Percentiles rank a stretch among this genome's conserved stretches.
These are phyloP conservation scores for Aspergillus terreus DNA, from an alignment of 2,329 filamentous ascomycete species.

Conservation along the genomic window DNA sequence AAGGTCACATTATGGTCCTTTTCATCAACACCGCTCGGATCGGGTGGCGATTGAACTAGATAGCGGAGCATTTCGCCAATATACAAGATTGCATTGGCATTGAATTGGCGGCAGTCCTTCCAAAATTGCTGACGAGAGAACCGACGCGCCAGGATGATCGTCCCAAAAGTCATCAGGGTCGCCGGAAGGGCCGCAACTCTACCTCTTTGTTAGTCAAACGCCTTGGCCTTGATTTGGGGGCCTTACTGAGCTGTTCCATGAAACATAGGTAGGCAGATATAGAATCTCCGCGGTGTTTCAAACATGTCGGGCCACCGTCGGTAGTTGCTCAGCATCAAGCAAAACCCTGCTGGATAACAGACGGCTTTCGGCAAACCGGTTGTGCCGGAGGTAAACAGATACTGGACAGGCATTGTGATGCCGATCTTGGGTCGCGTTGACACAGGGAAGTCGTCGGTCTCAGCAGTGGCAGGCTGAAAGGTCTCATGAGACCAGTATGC, in stretches of 20 bases:
- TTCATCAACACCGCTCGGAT: background rate
- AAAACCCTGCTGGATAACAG: conserved; percentile 2
- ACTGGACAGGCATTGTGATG: background rate
- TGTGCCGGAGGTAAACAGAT: conserved; percentile 2
- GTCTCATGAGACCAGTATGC: background rate
- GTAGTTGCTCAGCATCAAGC: conserved; percentile 1
- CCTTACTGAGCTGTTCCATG: conserved; percentile 3
- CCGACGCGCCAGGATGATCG: conserved; percentile 15
- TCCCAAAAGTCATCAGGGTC: background rate
- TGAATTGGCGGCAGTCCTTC: conserved; percentile 11
- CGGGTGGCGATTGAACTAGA: conserved; percentile 9
- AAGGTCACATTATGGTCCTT: background rate
- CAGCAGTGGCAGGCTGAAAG: background rate
- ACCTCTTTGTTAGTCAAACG: background rate
- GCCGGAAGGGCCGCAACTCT: background rate
- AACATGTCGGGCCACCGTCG: conserved; percentile 2
- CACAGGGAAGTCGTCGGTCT: background rate
- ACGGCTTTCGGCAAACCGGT: conserved; percentile 2
- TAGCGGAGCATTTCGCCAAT: conserved; percentile 20
- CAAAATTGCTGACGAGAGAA: conserved; percentile 17
- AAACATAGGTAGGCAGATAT: conserved; percentile 4
- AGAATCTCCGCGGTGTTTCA: background rate
- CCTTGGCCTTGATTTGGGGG: background rate
- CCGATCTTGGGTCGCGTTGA: background rate
- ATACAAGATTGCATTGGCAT: conserved; percentile 17